Conservation (phyloP, 164 flowering plant genomes). For the Liriodendron chinense region DNA sequence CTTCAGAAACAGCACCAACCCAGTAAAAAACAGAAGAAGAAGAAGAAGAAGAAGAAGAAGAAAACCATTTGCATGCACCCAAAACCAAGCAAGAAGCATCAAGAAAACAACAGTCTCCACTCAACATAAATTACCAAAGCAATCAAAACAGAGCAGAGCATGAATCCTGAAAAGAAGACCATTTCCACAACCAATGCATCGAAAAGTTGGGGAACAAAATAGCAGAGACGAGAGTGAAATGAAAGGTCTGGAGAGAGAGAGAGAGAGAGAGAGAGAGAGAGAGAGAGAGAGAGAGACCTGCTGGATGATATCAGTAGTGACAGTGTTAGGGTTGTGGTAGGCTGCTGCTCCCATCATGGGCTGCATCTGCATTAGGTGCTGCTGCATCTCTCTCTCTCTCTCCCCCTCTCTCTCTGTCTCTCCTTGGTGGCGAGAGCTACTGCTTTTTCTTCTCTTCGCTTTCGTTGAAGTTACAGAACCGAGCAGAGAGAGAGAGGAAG, state of each 20-base stretch:
- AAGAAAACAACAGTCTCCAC: neutral
- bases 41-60: no score
- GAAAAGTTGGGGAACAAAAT: neutral
- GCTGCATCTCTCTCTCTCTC: conserved; percentile 40
- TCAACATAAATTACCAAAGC: neutral
- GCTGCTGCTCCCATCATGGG: conserved; percentile 62
- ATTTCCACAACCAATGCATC: neutral
- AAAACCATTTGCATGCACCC: neutral
- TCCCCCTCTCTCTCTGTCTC: no score
- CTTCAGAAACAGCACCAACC: no score
- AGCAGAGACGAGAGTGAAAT: neutral
- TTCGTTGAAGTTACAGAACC: neutral
- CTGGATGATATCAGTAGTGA: conserved; percentile 79
- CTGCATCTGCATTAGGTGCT: conserved; percentile 86
- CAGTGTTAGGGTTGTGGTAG: conserved; percentile 49
- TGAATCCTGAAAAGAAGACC: neutral
- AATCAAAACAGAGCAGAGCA: neutral
- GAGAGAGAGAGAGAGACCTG: conserved; percentile 52
- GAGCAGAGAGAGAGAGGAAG: neutral
- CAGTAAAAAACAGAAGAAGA: neutral
- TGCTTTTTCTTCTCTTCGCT: neutral
- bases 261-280: no score
- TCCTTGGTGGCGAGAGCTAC: neutral
- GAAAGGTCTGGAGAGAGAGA: neutral
- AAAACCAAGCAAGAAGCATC: neutral